Conservation (phyloP, 495 filamentous ascomycete genomes). For the Penicillium pulvis region DNA sequence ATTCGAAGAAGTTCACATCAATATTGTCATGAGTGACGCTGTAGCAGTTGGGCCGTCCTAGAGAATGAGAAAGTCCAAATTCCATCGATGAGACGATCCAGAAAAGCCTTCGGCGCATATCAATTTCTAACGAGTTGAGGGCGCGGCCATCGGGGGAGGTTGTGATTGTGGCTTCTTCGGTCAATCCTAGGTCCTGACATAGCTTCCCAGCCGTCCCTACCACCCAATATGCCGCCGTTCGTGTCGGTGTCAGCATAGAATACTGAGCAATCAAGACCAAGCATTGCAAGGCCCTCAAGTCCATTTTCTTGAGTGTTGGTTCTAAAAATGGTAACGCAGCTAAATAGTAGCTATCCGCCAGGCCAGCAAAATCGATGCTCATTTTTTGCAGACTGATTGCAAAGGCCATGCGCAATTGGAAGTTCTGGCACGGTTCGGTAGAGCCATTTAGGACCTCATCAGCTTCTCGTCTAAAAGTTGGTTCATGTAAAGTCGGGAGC, state of each 20-base stretch:
- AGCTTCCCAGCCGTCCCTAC: slow-evolving; percentile 83
- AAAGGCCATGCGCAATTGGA: slow-evolving; percentile 82
- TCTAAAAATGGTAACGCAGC: slow-evolving; percentile 82
- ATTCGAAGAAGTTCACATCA: slow-evolving; percentile 78
- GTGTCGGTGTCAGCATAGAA: slow-evolving; percentile 85
- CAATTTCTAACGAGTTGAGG: slow-evolving; percentile 69
- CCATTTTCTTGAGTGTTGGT: slow-evolving; percentile 73
- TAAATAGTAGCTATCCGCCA: slow-evolving; percentile 90
- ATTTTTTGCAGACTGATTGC: slow-evolving; percentile 92
- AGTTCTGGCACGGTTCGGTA: slow-evolving; percentile 77
- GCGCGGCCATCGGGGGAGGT: slow-evolving; percentile 47
- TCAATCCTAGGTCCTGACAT: slow-evolving; percentile 80
- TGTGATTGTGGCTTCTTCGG: slow-evolving; percentile 81
- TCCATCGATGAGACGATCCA: slow-evolving; percentile 89
- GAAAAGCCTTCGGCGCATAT: slow-evolving; percentile 83
- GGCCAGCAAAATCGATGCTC: slow-evolving; percentile 74
- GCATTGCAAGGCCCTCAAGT: slow-evolving; percentile 87
- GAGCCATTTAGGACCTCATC: slow-evolving; percentile 78
- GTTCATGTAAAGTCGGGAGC: slow-evolving; percentile 83
- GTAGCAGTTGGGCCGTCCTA: slow-evolving; percentile 82
- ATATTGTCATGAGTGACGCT: slow-evolving; percentile 77
- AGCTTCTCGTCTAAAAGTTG: slow-evolving; percentile 70
- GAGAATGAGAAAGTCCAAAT: slow-evolving; percentile 78
- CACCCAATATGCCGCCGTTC: slow-evolving; percentile 89
- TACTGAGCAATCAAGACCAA: slow-evolving; percentile 86